Evolutionary conservation across 2,329 filamentous ascomycete genomes (phyloP).

Genomic region (Ceratocystis cacaofunesta): DNA sequence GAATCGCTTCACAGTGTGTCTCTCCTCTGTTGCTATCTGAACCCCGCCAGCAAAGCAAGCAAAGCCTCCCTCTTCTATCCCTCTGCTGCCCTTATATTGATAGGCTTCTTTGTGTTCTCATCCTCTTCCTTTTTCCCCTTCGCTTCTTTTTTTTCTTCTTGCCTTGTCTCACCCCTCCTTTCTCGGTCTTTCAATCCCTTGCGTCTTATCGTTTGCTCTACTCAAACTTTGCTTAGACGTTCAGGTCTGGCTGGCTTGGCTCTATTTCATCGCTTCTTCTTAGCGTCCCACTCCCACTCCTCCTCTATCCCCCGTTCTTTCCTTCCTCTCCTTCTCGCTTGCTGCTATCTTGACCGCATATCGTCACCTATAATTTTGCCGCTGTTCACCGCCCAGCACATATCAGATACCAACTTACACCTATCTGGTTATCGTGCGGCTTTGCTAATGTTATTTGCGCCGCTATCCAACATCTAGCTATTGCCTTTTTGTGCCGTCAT

Average conservation of each 20-base stretch:
- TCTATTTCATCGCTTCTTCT: background rate
- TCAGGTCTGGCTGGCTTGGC: background rate
- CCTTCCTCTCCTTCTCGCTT: background rate
- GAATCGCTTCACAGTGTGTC: background rate
- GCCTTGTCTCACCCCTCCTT: background rate
- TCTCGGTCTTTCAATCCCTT: background rate
- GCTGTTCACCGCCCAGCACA: background rate
- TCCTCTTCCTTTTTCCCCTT: background rate
- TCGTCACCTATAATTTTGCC: slow-evolving; percentile 3
- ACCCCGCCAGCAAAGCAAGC: background rate
- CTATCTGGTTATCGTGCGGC: background rate
- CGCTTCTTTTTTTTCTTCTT: background rate
- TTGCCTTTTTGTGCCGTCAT: background rate
- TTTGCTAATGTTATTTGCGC: slow-evolving; percentile 2
- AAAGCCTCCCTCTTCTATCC: too few relatives aligned
- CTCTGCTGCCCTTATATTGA: too few relatives aligned
- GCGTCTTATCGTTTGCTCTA: background rate
- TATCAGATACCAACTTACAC: slow-evolving; percentile 4
- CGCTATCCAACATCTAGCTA: background rate
- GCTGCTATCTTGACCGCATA: background rate
- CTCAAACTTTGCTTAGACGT: background rate
- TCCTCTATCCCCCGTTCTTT: background rate
- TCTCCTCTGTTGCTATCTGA: background rate
- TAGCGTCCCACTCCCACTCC: background rate
- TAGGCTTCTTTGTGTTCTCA: background rate